Conservation (phyloP, 495 filamentous ascomycete genomes). For the Penicillium simplicissimum region DNA sequence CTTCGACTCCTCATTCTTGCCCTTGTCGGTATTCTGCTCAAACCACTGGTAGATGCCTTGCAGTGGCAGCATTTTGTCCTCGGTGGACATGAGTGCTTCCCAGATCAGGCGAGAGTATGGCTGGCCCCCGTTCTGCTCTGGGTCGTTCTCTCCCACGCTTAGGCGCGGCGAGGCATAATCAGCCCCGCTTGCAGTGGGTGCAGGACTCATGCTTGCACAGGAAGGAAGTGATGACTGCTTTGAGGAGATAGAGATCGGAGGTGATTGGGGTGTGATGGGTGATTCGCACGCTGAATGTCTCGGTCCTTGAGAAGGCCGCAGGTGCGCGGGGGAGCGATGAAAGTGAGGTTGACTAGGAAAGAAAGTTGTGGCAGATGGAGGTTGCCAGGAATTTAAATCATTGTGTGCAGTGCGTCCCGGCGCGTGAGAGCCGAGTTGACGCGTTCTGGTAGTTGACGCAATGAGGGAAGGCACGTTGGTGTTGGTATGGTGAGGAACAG, state of each 20-base stretch:
- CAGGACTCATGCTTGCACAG: conserved; percentile 12
- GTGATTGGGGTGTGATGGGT: conserved; percentile 22
- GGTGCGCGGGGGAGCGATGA: not conserved
- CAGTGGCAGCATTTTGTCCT: conserved; percentile 69
- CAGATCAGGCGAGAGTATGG: conserved; percentile 88
- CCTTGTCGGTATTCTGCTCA: conserved; percentile 74
- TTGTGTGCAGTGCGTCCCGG: not conserved
- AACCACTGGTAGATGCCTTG: conserved; percentile 94
- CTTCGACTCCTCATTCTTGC: conserved; percentile 58
- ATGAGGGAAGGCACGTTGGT: not conserved
- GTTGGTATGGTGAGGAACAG: not conserved
- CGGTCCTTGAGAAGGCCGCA: not conserved
- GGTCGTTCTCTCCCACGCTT: conserved; percentile 26
- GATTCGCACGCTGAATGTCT: not conserved
- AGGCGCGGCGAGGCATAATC: conserved; percentile 21
- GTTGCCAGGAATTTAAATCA: not conserved
- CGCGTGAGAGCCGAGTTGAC: not conserved
- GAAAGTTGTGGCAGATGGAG: not conserved
- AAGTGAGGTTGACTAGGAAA: not conserved
- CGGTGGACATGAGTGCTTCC: conserved; percentile 65
- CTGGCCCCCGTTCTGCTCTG: conserved; percentile 46
- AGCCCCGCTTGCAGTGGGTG: conserved; percentile 3
- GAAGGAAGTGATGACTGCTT: conserved; percentile 19
- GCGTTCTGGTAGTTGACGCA: not conserved
- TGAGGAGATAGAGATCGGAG: conserved; percentile 25